A percentile compares a stretch with the other conserved stretches of the same genome.
Evolutionary conservation across 441 rosid genomes (phyloP).

Genomic region (Populus hybrid): DNA sequence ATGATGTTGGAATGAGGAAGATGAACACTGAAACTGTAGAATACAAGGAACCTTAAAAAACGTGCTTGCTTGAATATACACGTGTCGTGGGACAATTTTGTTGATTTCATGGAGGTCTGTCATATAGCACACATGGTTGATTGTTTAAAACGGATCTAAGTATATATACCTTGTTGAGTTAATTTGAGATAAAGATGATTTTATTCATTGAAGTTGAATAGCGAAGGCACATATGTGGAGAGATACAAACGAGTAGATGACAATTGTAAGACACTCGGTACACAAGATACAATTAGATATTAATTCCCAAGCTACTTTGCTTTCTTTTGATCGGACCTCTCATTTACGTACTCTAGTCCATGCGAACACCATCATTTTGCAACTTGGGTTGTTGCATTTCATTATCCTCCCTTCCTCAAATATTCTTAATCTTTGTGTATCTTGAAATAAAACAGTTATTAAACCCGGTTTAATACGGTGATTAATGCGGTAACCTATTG

Average conservation of each 20-base stretch:
- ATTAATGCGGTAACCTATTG: not conserved
- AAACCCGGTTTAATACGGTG: too few relatives aligned
- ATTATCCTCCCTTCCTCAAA: not conserved
- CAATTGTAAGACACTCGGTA: not conserved
- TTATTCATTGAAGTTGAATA: not conserved
- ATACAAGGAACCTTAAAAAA: too few relatives aligned
- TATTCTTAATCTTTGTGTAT: too few relatives aligned
- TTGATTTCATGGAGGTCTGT: too few relatives aligned
- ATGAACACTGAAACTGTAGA: too few relatives aligned
- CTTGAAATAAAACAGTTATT: too few relatives aligned
- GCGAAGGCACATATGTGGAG: not conserved
- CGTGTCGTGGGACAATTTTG: too few relatives aligned
- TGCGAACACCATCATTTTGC: not conserved
- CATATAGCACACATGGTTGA: too few relatives aligned
- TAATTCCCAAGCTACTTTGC: not conserved
- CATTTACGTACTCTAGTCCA: not conserved
- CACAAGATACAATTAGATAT: not conserved
- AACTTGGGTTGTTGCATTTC: not conserved
- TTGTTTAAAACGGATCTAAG: too few relatives aligned
- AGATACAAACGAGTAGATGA: not conserved
- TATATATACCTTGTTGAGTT: too few relatives aligned
- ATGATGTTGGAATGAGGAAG: too few relatives aligned
- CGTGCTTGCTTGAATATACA: too few relatives aligned
- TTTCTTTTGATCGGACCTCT: constrained; percentile 2
- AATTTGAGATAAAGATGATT: not conserved